phyloP scores from a whole-genome alignment of 352 stramenopile genomes.

The Aphanomyces cochlioides region DNA sequence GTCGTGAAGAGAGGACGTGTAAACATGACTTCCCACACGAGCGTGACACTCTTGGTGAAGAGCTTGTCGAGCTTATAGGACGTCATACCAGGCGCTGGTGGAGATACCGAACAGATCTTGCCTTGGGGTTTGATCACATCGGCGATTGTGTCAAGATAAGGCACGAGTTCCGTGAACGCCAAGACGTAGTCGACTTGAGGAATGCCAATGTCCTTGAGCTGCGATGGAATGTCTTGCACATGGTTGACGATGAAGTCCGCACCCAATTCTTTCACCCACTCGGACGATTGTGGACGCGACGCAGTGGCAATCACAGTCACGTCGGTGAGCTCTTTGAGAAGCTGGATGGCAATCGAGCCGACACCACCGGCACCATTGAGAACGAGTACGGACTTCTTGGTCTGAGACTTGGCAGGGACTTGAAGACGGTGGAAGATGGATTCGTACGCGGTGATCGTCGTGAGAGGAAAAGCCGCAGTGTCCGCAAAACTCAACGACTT shows the following conservation, averaged over 20 bases:
- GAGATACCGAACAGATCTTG: neutral
- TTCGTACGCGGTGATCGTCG: constrained; percentile 11
- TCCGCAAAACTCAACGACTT: constrained; percentile 8
- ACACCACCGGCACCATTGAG: constrained; percentile 15
- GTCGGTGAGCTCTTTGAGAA: constrained; percentile 19
- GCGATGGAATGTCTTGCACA: constrained; percentile 2
- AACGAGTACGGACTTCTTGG: constrained; percentile 5
- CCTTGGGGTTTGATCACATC: constrained; percentile 20
- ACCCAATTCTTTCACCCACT: constrained; percentile 12
- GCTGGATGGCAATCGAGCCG: constrained; percentile 20
- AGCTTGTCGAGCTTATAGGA: no score
- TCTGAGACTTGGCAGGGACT: neutral
- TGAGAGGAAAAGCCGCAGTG: constrained; percentile 13
- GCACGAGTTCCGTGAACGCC: neutral
- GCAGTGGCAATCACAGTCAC: constrained; percentile 27
- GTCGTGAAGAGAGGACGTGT: constrained; percentile 18
- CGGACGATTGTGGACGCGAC: constrained; percentile 8
- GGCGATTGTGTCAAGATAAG: neutral
- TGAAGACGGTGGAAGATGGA: neutral
- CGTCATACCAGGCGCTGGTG: no score
- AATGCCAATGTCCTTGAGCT: constrained; percentile 15
- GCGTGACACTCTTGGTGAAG: constrained; percentile 8
- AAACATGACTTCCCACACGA: constrained; percentile 23
- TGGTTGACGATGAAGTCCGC: constrained; percentile 24
- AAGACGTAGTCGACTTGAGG: constrained; percentile 24